Conservation (phyloP, 2,329 filamentous ascomycete species). For the Elsinoe arachidis region DNA sequence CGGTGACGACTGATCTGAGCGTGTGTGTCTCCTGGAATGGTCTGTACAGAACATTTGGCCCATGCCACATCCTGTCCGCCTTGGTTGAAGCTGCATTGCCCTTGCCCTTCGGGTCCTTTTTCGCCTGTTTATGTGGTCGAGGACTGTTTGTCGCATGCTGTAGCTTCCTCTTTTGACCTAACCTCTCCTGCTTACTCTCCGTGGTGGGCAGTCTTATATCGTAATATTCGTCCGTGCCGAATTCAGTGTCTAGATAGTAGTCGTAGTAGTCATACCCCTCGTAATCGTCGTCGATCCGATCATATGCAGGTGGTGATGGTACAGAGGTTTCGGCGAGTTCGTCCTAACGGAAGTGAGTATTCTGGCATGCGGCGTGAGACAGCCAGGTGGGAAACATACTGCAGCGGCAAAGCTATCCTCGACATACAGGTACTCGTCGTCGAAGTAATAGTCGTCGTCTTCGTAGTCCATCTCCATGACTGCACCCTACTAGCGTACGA, state of each 20-base stretch:
- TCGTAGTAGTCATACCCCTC: constrained; percentile 40
- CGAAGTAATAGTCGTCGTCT: constrained; percentile 29
- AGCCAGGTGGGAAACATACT: constrained; percentile 22
- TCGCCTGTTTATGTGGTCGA: background rate
- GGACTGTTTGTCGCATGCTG: constrained; percentile 13
- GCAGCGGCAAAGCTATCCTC: constrained; percentile 35
- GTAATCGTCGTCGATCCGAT: constrained; percentile 25
- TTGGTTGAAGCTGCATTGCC: background rate
- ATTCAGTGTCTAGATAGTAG: constrained; percentile 42
- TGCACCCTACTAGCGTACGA: background rate
- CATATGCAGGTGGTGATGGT: constrained; percentile 33
- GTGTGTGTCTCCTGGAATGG: background rate
- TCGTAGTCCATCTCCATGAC: constrained; percentile 33
- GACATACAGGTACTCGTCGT: constrained; percentile 38
- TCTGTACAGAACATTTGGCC: background rate
- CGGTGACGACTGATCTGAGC: background rate
- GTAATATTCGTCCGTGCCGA: constrained; percentile 39
- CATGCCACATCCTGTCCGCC: constrained; percentile 22
- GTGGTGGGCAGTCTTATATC: constrained; percentile 23
- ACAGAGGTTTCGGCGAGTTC: constrained; percentile 42
- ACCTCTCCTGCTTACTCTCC: constrained; percentile 1
- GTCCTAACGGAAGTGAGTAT: constrained; percentile 27
- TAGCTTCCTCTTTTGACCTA: constrained; percentile 27
- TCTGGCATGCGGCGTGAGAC: background rate
- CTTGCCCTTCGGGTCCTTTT: background rate